A percentile compares a stretch with the other conserved stretches of the same genome.
phyloP scores from a whole-genome alignment of 2,329 filamentous ascomycete genomes.

The Pyricularia grisea region DNA sequence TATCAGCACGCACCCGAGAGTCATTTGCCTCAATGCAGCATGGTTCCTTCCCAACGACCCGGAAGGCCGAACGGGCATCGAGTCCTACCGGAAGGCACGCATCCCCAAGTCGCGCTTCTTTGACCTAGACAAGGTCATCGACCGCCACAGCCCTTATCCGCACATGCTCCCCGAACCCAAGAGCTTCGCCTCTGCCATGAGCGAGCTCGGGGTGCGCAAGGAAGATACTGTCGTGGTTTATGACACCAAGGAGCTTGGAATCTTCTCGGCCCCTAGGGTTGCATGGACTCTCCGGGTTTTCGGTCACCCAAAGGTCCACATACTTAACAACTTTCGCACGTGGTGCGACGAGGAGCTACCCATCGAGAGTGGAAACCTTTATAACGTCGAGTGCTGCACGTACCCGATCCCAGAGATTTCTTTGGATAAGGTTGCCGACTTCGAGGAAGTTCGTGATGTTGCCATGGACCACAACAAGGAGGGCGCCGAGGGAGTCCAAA shows the following conservation, averaged over 20 bases:
- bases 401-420: constrained; percentile 57
- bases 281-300: constrained; percentile 90
- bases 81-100: constrained; percentile 71
- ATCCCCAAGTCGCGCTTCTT: constrained; percentile 93
- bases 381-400: constrained; percentile 53
- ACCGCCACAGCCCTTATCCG: constrained; percentile 79
- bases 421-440: constrained; percentile 59
- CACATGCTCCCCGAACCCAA: constrained; percentile 90
- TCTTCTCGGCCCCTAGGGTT: constrained; percentile 88
- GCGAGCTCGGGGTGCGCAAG: constrained; percentile 71
- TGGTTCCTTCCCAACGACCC: constrained; percentile 94
- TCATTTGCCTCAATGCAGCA: constrained; percentile 81
- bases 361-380: constrained; percentile 69
- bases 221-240: constrained; percentile 93
- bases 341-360: constrained; percentile 82
- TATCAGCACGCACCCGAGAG: constrained; percentile 71
- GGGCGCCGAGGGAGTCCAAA: constrained; percentile 72
- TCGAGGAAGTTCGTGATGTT: constrained; percentile 73
- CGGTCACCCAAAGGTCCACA: constrained; percentile 78
- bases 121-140: constrained; percentile 83
- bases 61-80: constrained; percentile 60
- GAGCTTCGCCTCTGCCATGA: constrained; percentile 81
- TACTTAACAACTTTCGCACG: constrained; percentile 92
- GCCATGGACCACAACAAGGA: constrained; percentile 72
- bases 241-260: constrained; percentile 81